Evolutionary conservation across 306 rosid genomes (phyloP).

Genomic region (Fragaria ananassa): DNA sequence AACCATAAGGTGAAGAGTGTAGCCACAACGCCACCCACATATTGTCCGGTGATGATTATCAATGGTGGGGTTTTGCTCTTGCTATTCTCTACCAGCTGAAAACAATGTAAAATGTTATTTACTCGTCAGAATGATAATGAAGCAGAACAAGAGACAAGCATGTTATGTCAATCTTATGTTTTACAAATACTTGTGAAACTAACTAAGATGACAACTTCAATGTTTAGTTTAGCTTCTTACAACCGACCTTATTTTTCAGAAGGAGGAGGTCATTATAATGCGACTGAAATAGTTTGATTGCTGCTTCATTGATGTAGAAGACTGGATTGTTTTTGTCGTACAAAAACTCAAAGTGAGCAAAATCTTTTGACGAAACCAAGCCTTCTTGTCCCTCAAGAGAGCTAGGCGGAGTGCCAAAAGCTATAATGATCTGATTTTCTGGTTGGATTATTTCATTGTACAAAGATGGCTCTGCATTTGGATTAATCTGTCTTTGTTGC

Average conservation of each 20-base stretch:
- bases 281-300: constrained; percentile 23
- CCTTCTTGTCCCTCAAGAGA: neutral
- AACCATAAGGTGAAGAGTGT: constrained; percentile 61
- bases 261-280: constrained; percentile 3
- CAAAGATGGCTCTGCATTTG: neutral
- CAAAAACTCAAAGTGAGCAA: constrained; percentile 44
- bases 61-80: constrained; percentile 8
- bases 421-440: constrained; percentile 20
- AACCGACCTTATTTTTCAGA: constrained; percentile 36
- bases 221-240: neutral
- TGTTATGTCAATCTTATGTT: neutral
- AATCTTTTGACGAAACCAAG: constrained; percentile 24
- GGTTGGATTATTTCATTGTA: neutral
- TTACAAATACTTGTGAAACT: neutral
- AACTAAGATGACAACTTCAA: neutral
- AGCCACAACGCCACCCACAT: constrained; percentile 65
- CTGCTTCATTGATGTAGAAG: constrained; percentile 37
- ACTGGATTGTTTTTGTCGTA: constrained; percentile 10
- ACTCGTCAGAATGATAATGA: neutral
- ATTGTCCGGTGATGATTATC: constrained; percentile 61
- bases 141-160: neutral
- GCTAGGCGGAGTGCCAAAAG: constrained; percentile 32
- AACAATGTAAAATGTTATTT: constrained; percentile 19
- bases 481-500: neutral
- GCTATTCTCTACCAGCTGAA: neutral